Evolutionary conservation across 2,329 filamentous ascomycete genomes (phyloP).

Genomic region (Penicillium brevicompactum): DNA sequence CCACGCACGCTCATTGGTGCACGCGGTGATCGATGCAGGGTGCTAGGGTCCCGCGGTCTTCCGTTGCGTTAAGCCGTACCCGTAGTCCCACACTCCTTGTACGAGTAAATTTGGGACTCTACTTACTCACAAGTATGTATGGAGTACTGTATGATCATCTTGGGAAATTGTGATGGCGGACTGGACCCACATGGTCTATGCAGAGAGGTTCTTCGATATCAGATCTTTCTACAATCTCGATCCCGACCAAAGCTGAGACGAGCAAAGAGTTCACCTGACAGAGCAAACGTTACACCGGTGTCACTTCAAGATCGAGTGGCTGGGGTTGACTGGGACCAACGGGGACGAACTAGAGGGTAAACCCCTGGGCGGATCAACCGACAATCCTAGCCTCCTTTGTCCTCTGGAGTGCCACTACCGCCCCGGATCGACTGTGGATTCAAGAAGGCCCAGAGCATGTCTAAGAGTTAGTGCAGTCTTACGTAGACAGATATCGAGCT

Average conservation of each 20-base stretch:
- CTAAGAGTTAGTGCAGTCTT: not conserved
- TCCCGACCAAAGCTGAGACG: conserved; percentile 6
- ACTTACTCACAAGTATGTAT: no score
- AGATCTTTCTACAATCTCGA: not conserved
- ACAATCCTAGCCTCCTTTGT: conserved; percentile 18
- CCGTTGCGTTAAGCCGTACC: conserved; percentile 23
- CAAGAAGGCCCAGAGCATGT: conserved; percentile 2
- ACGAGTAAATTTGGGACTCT: conserved; percentile 1
- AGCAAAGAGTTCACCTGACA: conserved; percentile 1
- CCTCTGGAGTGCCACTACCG: conserved; percentile 26
- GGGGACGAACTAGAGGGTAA: conserved; percentile 9
- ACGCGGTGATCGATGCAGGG: conserved; percentile 27
- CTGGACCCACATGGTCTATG: conserved; percentile 9
- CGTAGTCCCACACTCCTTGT: conserved; percentile 18
- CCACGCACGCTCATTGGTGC: conserved; percentile 4
- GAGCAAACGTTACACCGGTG: not conserved
- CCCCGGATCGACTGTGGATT: conserved; percentile 28
- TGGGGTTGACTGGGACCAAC: conserved; percentile 4
- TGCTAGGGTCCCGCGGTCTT: conserved; percentile 20
- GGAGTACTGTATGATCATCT: not conserved
- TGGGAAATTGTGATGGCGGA: conserved; percentile 5
- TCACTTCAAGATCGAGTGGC: not conserved
- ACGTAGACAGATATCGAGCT: not conserved
- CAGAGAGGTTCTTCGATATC: not conserved
- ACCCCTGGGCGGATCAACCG: conserved; percentile 38